These are phyloP conservation scores for Neltuma alba DNA, from an alignment of 306 rosid species.

Conservation along the genomic window DNA sequence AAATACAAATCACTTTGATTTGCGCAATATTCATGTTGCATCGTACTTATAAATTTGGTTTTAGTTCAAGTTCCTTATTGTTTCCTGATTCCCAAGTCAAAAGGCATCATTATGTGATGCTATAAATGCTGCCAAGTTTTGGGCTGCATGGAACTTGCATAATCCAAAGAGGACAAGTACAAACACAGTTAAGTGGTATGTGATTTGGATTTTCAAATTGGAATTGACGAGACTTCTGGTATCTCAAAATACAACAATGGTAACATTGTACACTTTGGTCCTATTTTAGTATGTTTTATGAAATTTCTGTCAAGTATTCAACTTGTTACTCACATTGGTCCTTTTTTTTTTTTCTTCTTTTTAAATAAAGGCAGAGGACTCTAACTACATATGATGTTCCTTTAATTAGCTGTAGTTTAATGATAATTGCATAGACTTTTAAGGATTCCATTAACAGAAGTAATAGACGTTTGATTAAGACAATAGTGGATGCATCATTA, in stretches of 20 bases:
- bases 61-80: neutral
- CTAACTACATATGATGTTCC: no score
- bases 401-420: no score
- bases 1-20: neutral
- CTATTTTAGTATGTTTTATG: neutral
- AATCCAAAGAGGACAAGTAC: neutral
- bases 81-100: no score
- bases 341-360: no score
- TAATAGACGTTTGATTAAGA: no score
- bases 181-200: neutral
- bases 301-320: neutral
- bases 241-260: slow-evolving; percentile 23
- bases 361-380: no score
- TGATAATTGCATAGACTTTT: no score
- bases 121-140: neutral
- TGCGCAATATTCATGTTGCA: neutral
- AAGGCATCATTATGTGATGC: neutral
- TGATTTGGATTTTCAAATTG: neutral
- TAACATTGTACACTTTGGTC: neutral
- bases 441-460: no score
- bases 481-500: no score
- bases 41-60: neutral
- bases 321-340: no score
- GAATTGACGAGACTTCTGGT: slow-evolving; percentile 6
- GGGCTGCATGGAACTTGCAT: neutral